Evolutionary conservation across 2,329 filamentous ascomycete genomes (phyloP), one percentile per base, ranked within the genome.

Genomic region (Fusarium sp.): DNA sequence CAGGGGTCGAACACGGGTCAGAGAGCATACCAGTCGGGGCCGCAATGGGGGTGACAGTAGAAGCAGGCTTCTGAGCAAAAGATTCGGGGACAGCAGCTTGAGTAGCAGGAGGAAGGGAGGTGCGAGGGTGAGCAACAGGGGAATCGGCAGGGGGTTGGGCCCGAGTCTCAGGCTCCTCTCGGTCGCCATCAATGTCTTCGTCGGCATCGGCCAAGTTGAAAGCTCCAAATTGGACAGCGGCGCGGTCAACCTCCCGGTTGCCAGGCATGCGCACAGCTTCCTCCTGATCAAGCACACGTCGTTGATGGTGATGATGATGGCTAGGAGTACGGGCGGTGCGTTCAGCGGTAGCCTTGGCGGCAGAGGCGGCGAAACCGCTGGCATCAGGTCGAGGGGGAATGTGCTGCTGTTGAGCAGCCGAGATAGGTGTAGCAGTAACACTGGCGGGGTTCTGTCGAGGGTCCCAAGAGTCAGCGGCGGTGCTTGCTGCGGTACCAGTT

Each of bases 201-300:
- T 95, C 93, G 70, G 90, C 90, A 63, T 92, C 95, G 80, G 94
- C 95, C 79, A 99, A 84, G 80, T 93, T 97, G 87, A 99, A 94
- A 82, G 95, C 97, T 73, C 97, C 97, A 82, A 99, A 99, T 81
- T 98, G 96, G 58, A 99, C 95, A 59, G 95, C 94, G 75, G 96
- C 91, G 78, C 95, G 92, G 82, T 98, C 96, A 32, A 99, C 93
- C 63, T 97, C 95, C 76, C 97, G 95, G 86, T 98, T 98, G 69
- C 94, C 95, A 54, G 97, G 97, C 96, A 99, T 98, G 74, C 98
- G 95, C 45, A 99, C 97, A 68, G 97, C 95, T 85, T 99, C 97
- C 83, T 98, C 95, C 82, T 99, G 97, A 79, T 98, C 95, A 79
- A 97, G 88, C 63, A 98, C 89, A 79, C 95, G 93, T 75, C 96